Conservation (phyloP, 805 yeast species). For the Wickerhamomyces strasburgensis region DNA sequence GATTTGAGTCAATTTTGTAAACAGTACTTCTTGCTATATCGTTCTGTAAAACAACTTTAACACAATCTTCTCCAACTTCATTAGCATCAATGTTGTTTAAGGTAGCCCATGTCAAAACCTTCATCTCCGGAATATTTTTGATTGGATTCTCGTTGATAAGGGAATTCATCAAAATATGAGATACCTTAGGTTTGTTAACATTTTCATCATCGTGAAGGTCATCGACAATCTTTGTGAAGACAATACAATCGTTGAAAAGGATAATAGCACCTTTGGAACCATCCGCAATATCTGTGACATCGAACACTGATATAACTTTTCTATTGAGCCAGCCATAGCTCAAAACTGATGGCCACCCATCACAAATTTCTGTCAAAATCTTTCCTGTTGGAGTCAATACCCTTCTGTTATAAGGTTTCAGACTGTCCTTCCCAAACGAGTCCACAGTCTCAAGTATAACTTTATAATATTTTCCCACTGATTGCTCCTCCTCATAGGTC, state of each 20-base stretch:
- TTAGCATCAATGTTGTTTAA: slow-evolving; percentile 52
- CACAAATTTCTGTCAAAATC: slow-evolving; percentile 75
- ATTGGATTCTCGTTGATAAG: slow-evolving; percentile 81
- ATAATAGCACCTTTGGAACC: slow-evolving; percentile 52
- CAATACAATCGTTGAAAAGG: slow-evolving; percentile 73
- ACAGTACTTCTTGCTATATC: slow-evolving; percentile 11
- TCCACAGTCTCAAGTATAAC: slow-evolving; percentile 64
- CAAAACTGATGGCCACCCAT: slow-evolving; percentile 81
- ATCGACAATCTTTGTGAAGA: slow-evolving; percentile 50
- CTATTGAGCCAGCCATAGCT: slow-evolving; percentile 88
- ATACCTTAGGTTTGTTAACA: slow-evolving; percentile 46
- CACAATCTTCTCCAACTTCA: slow-evolving; percentile 28
- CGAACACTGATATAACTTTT: slow-evolving; percentile 74
- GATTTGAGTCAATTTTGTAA: slow-evolving; percentile 25
- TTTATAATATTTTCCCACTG: slow-evolving; percentile 38
- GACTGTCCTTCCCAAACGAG: slow-evolving; percentile 65
- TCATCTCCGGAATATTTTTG: slow-evolving; percentile 59
- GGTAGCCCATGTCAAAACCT: slow-evolving; percentile 63
- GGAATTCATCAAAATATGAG: slow-evolving; percentile 87
- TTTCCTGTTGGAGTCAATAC: slow-evolving; percentile 91
- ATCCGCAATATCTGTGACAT: slow-evolving; percentile 33
- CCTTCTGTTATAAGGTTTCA: slow-evolving; percentile 51
- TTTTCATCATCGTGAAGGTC: slow-evolving; percentile 21
- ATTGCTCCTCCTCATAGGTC: slow-evolving; percentile 26
- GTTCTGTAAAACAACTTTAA: slow-evolving; percentile 29